These are phyloP conservation scores for Hibiscus syriacus DNA, from an alignment of 345 rosid genomes.

Conservation along the genomic window DNA sequence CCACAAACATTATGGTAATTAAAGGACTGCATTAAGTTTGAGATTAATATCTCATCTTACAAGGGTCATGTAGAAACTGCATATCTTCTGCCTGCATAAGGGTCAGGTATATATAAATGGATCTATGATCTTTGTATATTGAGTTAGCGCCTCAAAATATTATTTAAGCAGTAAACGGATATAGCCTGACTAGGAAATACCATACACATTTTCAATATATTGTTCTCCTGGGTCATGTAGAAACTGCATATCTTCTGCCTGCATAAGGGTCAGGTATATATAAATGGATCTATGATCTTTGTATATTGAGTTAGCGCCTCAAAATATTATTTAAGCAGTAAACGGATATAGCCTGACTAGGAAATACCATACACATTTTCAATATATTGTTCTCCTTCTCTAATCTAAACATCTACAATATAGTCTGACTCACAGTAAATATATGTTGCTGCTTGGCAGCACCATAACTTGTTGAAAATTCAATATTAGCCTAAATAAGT, in stretches of 20 bases:
- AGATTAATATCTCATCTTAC: too few relatives aligned
- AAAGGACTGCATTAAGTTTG: not conserved
- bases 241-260: too few relatives aligned
- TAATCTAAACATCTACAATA: not conserved
- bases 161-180: not conserved
- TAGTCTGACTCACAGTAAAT: constrained; percentile 43
- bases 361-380: not conserved
- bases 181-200: not conserved
- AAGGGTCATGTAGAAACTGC: too few relatives aligned
- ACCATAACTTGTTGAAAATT: constrained; percentile 66
- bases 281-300: not conserved
- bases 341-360: not conserved
- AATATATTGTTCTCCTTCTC: not conserved
- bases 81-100: too few relatives aligned
- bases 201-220: not conserved
- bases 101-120: too few relatives aligned
- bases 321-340: not conserved
- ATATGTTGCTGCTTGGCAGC: constrained; percentile 66
- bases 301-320: not conserved
- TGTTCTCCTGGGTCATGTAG: too few relatives aligned
- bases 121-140: not conserved
- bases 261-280: too few relatives aligned
- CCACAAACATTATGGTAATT: constrained; percentile 4
- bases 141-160: not conserved
- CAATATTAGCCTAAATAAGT: too few relatives aligned